These are phyloP conservation scores for Trametes punicea DNA, from an alignment of 768 basidiomycete species.

Conservation along the genomic window DNA sequence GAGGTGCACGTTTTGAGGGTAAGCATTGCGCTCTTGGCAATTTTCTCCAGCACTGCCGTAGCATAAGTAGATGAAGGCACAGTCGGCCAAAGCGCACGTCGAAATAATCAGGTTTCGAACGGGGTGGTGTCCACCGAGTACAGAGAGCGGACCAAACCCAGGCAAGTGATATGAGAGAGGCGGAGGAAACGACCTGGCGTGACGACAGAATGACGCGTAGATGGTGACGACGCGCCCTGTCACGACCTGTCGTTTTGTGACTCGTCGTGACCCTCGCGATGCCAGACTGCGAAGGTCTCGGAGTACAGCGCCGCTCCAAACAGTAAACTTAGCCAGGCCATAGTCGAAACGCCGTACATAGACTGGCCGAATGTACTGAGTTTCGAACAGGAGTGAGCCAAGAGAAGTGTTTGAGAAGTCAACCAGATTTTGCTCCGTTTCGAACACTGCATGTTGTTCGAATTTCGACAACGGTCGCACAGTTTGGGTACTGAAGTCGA, in stretches of 20 bases:
- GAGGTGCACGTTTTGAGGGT: not conserved
- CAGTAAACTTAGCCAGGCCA: not conserved
- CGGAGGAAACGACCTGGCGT: not conserved
- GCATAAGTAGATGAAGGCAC: not conserved
- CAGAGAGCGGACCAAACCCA: not conserved
- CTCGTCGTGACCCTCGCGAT: conserved; percentile 1
- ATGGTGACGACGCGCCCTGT: conserved; percentile 7
- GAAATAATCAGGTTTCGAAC: not conserved
- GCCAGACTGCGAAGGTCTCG: not conserved
- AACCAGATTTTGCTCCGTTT: too few species aligned
- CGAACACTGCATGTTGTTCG: too few species aligned
- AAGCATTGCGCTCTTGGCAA: not conserved
- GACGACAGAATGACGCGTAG: conserved; percentile 7
- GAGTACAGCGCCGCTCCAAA: not conserved
- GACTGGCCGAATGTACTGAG: too few species aligned
- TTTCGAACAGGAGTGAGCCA: too few species aligned
- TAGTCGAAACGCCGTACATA: too few species aligned
- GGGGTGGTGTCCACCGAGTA: not conserved
- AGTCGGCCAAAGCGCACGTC: too few species aligned
- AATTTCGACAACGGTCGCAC: too few species aligned
- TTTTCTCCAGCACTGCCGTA: not conserved
- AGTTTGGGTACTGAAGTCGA: too few species aligned
- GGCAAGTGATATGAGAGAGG: not conserved
- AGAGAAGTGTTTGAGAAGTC: too few species aligned
- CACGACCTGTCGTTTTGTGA: not conserved